A percentile compares a stretch with the other conserved stretches of the same genome.
Evolutionary conservation across 108 stramenopile genomes (phyloP).

Genomic region (Aureococcus anophagefferens): DNA sequence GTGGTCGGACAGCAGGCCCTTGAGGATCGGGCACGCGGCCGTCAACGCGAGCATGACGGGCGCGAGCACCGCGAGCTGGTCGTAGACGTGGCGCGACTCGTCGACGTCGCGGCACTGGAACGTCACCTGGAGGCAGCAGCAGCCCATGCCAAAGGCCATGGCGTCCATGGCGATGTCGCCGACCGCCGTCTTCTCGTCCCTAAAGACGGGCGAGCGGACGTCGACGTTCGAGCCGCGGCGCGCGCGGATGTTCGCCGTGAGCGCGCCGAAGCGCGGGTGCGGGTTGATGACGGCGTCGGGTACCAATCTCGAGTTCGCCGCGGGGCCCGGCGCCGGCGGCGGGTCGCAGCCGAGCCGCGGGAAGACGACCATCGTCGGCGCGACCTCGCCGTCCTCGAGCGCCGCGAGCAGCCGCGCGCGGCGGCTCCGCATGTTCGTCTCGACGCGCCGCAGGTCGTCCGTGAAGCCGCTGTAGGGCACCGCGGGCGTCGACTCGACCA

Average conservation of each 20-base stretch:
- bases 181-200: conserved; percentile 74
- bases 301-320: conserved; percentile 74
- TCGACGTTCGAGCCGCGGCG: conserved; percentile 83
- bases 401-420: conserved; percentile 75
- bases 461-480: conserved; percentile 82
- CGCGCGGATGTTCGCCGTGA: conserved; percentile 85
- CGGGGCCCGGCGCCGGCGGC: conserved; percentile 47
- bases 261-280: conserved; percentile 92
- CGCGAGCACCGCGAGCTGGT: conserved; percentile 92
- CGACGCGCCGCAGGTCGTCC: conserved; percentile 84
- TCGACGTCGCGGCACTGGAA: conserved; percentile 93
- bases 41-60: conserved; percentile 96
- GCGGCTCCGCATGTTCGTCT: conserved; percentile 91
- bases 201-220: conserved; percentile 87
- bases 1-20: conserved; percentile 82
- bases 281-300: conserved; percentile 94
- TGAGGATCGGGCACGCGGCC: conserved; percentile 85
- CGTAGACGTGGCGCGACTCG: conserved; percentile 92
- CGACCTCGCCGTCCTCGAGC: conserved; percentile 74
- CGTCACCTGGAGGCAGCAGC: conserved; percentile 97
- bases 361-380: conserved; percentile 77
- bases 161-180: conserved; percentile 65
- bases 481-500: conserved; percentile 93
- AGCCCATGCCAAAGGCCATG: conserved; percentile 99
- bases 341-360: conserved; percentile 64